These are phyloP conservation scores for Ustilago tritici DNA, from an alignment of 1,284 basidiomycete species.

Conservation along the genomic window DNA sequence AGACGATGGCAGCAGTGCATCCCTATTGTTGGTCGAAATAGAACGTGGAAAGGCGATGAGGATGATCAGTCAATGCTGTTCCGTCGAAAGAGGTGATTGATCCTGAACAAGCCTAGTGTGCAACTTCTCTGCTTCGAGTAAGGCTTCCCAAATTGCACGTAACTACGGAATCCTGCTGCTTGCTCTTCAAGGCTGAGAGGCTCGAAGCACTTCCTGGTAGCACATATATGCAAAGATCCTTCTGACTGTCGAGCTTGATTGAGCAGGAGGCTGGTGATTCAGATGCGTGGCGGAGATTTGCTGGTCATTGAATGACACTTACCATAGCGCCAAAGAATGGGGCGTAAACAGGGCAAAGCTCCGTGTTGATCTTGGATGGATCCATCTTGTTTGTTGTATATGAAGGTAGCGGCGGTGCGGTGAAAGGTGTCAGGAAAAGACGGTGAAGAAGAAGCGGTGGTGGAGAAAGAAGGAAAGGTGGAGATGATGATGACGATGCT, in stretches of 20 bases:
- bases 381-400: constrained; percentile 43
- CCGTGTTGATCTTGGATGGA: constrained; percentile 62
- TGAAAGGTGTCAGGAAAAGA: not conserved
- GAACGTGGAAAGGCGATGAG: not conserved
- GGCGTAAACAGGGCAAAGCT: constrained; percentile 73
- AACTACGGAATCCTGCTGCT: not conserved
- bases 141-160: not conserved
- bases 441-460: constrained; percentile 20
- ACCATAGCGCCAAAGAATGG: constrained; percentile 98
- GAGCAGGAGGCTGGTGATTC: not conserved
- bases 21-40: constrained; percentile 74
- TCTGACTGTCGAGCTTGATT: not conserved
- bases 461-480: constrained; percentile 10
- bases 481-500: not conserved
- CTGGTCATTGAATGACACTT: constrained; percentile 65
- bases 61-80: not conserved
- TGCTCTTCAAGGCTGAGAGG: not conserved
- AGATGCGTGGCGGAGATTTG: constrained; percentile 1
- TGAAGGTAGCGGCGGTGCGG: not conserved
- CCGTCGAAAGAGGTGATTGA: not conserved
- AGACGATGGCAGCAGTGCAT: constrained; percentile 95
- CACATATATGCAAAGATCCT: not conserved
- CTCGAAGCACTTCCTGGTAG: not conserved
- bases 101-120: not conserved
- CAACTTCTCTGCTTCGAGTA: not conserved